Evolutionary conservation across 2,329 filamentous ascomycete genomes (phyloP), one percentile per base, ranked within the genome.

Genomic region (Ophiognomonia clavigignenti-juglandacearum): DNA sequence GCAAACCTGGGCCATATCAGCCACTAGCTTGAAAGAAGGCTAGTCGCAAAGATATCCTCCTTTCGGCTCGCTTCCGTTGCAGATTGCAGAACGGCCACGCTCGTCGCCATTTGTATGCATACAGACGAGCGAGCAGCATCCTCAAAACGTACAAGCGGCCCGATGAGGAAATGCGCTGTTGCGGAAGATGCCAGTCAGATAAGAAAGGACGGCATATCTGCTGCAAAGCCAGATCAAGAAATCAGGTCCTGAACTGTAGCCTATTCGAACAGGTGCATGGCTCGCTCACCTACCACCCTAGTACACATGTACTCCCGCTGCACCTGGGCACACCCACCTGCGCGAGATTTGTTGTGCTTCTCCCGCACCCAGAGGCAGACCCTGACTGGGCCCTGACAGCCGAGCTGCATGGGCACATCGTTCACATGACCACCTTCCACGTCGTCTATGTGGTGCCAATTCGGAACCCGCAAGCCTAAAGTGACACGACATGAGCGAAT

Each of bases 401-500:
- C 41, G 38, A 35, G 24, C 45, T 52, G 50, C 42, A 51, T 49
- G 14, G 19, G 23, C 23, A 18, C 41, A 36, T 16, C 32, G 34
- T 46, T 43, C 50, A 49, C 46, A 49, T 49, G 50, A 52, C 34
- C 46, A 26, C 29, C 39, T 14, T 42, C n/a, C 19, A 43, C 29
- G 41, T 26, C n/a, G 34, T 36, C 34, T 20, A 26, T 39, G 6
- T 16, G 42, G 36, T 9, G n/a, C 20, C 36, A n/a, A 26, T 29
- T 37, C 14, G 29, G 5, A 14, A 14, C 10, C 14, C 8, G 16
- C 4, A 5, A 34, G 5, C 36, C n/a, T n/a, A n/a, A n/a, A 32
- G 45, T 43, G 42, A 10, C 42, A 44, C 41, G n/a, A 11, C 36
- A 34, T 32, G 22, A 32, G 26, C n/a, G n/a, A n/a, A 27, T 34